Evolutionary conservation across 768 basidiomycete genomes (phyloP).

Genomic region (Inosperma sp.): DNA sequence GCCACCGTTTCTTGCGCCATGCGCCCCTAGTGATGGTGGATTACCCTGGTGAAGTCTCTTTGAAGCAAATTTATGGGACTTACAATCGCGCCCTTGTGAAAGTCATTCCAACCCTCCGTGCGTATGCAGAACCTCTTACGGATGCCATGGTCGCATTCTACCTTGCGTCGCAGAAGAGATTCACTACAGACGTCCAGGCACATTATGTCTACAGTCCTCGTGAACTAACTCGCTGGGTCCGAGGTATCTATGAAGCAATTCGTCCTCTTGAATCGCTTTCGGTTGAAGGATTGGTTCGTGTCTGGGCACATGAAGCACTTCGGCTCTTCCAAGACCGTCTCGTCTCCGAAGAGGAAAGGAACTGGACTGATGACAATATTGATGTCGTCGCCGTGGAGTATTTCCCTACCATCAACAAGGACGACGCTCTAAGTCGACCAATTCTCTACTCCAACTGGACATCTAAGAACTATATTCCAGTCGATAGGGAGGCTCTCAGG

Average conservation of each 20-base stretch:
- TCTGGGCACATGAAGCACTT: conserved; percentile 97
- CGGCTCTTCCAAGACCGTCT: conserved; percentile 97
- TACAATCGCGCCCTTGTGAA: conserved; percentile 96
- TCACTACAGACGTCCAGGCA: conserved; percentile 95
- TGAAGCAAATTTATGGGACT: conserved; percentile 98
- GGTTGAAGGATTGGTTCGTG: conserved; percentile 90
- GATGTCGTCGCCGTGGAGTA: conserved; percentile 79
- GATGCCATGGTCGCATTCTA: conserved; percentile 98
- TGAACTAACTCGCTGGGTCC: conserved; percentile 95
- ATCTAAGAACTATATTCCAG: conserved; percentile 92
- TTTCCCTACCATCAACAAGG: conserved; percentile 88
- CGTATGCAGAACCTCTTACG: conserved; percentile 91
- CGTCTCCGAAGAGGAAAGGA: conserved; percentile 86
- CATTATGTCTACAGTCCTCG: conserved; percentile 99
- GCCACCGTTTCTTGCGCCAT: conserved; percentile 94
- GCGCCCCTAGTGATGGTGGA: conserved; percentile 99
- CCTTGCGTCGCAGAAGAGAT: conserved; percentile 86
- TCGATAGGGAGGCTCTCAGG: conserved; percentile 86
- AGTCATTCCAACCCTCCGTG: conserved; percentile 88
- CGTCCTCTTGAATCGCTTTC: conserved; percentile 89
- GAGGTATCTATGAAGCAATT: conserved; percentile 96
- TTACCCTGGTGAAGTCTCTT: conserved; percentile 93
- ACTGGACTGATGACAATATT: conserved; percentile 93
- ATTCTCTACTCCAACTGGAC: conserved; percentile 99
- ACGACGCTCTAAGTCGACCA: conserved; percentile 82